Evolutionary conservation across 352 stramenopile genomes (phyloP), one percentile per base, ranked within the genome.

Genomic region (Aphanomyces euteiches): DNA sequence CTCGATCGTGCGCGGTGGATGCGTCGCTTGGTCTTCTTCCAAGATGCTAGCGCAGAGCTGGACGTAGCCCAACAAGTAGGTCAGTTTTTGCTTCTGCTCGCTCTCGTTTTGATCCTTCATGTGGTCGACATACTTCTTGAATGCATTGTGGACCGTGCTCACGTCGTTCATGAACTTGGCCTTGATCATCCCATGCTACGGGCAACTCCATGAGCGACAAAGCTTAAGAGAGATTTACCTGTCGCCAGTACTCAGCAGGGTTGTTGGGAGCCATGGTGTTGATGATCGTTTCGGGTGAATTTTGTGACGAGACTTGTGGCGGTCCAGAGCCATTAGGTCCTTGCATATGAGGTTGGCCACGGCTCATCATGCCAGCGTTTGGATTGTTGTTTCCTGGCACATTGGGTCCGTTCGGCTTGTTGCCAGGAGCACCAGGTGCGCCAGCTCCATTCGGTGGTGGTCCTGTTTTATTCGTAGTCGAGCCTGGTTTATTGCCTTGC

Each of bases 61-160:
- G 43, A 93, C 84, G 43, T 93, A 93, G 72, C 80, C 90, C 4
- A 93, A 75, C 72, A 93, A 72, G 73, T 92, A 93, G 53, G 82
- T 81, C 50, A 93, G 75, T 65, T 93, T 93, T 68, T 90, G 91
- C 77, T 92, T 93, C 71, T 93, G 85, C 69, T 93, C 85, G 10
- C 83, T 93, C 71, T 92, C 85, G 66, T 90, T 86, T 41, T 92
- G 84, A 68, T 88, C 84, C 64, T 90, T 90, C 85, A 93, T 92
- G 72, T 93, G 85, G 74, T 93, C 85, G 15, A 93, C 85, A 58
- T 92, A 92, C 69, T 93, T 93, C 73, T 92, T 90, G 68, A 93
- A 93, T 15, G 85, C 85, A 40, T 77, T 92, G 75, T 93, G 85
- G 8, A 93, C 85, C 48, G 90, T 93, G 47, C 90, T 84, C n/a